Evolutionary conservation across 228 moss, liverwort and hornwort genomes (phyloP), one percentile per base, ranked within the genome.

Genomic region (Sphagnum magellanicum): DNA sequence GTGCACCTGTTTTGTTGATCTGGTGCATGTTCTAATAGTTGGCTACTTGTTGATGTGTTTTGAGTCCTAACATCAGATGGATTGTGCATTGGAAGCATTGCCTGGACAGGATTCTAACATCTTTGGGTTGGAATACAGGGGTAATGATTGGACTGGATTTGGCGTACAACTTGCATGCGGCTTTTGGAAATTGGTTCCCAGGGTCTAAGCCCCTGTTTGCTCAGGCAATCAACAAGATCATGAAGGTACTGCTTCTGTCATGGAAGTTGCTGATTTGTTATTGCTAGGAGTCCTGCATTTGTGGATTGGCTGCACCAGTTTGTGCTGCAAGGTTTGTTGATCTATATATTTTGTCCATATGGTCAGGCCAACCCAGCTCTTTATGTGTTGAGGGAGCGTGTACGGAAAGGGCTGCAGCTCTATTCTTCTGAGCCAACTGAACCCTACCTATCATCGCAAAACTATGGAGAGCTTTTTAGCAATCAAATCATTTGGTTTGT

Each of bases 401-500:
- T 98, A 13, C 85, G 98, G 64, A 98, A 98, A 73, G 98, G 98
- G 49, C 70, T 98, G 67, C 98, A 98, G 71, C 74, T 98, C 17
- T 98, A 98, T 77, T 98, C 98, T 67, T 98, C 98, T 49, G 98
- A 98, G 74, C 98, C 98, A 52, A 98, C 98, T 6, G 98, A 98
- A 72, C 98, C 98, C 46, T 98, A 98, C 67, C 78, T 98, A 68
- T 98, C 98, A 9, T 98, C 98, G 17, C 98, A 98, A 70, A 98
- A 98, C 49, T 98, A 98, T 16, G 98, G 98, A 71, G 98, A 98
- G 79, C 86, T 98, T 65, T 98, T 98, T 67, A 98, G 98, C 75
- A 98, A 98, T 76, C 98, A 98, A 85, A 98, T 98, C 62, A 98
- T 98, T 72, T 98, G 98, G 98, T 98, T 98, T 74, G 98, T 98